Evolutionary conservation across 345 rosid species (phyloP), one percentile per base, ranked within the genome.

Genomic region (Pseudoturritis turrita): DNA sequence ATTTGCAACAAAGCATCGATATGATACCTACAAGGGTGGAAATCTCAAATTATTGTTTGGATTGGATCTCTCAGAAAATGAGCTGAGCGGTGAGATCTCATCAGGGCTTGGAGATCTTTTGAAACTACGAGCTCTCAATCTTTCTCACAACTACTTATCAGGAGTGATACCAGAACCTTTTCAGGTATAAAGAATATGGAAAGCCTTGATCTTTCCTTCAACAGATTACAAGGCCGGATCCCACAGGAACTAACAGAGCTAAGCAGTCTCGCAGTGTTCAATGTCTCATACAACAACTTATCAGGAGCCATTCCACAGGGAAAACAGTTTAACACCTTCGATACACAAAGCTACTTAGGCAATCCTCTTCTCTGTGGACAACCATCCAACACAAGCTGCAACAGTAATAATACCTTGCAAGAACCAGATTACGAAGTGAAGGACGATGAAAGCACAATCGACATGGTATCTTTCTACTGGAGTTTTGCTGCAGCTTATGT

Each of bases 191-290:
- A 13, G 2, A 12, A 77, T 0, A 3, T 86, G 4, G 84, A 83
- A 53, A 80, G 81, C 10, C 57, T 83, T 44, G 84, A 79, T 55
- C 61, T 74, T 40, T 84, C 83, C 0, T 57, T 55, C 57, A 78
- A 81, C 59, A 50, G 13, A 50, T 3, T 50, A 50, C 47, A 65
- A 14, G 59, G 47, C 10, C 15, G 0, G 7, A 65, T 65, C 36
- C 70, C 59, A 10, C 0, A 23, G 23, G 1, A 33, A 15, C 47
- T 65, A 22, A 10, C 46, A 14, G 47, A 50, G 0, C 0, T 65
- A 11, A 50, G 2, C 55, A 45, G 18, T 7, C 18, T 62, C 0
- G 13, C 9, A 0, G 51, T 41, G 0, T 61, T 63, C 55, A 46
- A 63, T 6, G 2, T 63, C 4, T 46, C 68, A 18, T 33, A 12